A percentile compares a stretch with the other conserved stretches of the same genome.
phyloP scores from a whole-genome alignment of 1,284 basidiomycete genomes.

The Golubevia sp. region DNA sequence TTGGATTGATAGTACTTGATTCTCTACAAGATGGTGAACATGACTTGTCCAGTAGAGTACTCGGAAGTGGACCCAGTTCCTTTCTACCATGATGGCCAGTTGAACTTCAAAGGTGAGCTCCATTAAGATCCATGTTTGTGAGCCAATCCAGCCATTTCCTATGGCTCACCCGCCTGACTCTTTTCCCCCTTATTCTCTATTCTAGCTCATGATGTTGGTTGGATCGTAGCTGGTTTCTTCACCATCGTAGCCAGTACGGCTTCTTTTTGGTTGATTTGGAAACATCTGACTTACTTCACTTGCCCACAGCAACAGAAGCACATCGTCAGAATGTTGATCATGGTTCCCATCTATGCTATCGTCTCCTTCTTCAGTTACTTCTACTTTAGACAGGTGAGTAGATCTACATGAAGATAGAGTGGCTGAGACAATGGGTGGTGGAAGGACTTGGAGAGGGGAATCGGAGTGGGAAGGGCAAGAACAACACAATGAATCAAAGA shows the following conservation, averaged over 20 bases:
- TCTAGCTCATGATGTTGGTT: constrained; percentile 66
- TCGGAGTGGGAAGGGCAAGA: background rate
- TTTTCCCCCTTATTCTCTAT: background rate
- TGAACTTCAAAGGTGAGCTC: constrained; percentile 69
- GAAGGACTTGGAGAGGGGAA: background rate
- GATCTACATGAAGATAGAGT: too few relatives aligned
- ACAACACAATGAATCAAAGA: background rate
- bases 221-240: constrained; percentile 73
- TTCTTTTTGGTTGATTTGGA: constrained; percentile 75
- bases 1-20: background rate
- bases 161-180: background rate
- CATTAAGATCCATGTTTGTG: background rate
- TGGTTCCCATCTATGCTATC: constrained; percentile 76
- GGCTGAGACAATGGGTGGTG: background rate
- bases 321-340: constrained; percentile 72
- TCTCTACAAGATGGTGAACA: constrained; percentile 11
- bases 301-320: constrained; percentile 65
- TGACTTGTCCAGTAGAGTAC: constrained; percentile 8
- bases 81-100: constrained; percentile 69
- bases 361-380: constrained; percentile 74
- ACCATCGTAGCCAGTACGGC: constrained; percentile 67
- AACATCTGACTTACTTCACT: constrained; percentile 75
- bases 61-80: constrained; percentile 56
- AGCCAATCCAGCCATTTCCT: background rate
- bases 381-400: constrained; percentile 63